phyloP scores from a whole-genome alignment of 352 stramenopile species.

The Pilasporangium apinafurcum region DNA sequence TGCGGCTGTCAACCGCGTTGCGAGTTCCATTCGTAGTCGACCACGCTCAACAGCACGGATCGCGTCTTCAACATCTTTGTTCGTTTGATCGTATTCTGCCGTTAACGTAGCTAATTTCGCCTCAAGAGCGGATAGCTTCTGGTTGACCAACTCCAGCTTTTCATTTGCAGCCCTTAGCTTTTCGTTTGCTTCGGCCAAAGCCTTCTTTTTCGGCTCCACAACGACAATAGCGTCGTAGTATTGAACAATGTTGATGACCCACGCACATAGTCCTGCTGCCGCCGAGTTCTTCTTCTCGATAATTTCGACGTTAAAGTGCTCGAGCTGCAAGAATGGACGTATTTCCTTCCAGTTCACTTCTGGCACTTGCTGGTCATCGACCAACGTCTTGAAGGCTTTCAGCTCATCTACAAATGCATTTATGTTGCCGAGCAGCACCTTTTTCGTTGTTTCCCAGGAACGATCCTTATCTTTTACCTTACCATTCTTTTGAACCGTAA shows the following conservation, averaged over 20 bases:
- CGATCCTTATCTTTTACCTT: slow-evolving; percentile 94
- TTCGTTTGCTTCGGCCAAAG: slow-evolving; percentile 67
- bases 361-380: slow-evolving; percentile 60
- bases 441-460: slow-evolving; percentile 91
- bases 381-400: slow-evolving; percentile 67
- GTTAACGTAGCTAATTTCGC: slow-evolving; percentile 76
- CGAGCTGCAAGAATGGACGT: slow-evolving; percentile 65
- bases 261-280: slow-evolving; percentile 65
- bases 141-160: slow-evolving; percentile 80
- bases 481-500: slow-evolving; percentile 87
- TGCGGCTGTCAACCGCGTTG: slow-evolving; percentile 86
- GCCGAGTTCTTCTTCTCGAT: slow-evolving; percentile 86
- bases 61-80: slow-evolving; percentile 87
- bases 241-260: slow-evolving; percentile 89
- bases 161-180: slow-evolving; percentile 84
- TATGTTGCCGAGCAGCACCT: slow-evolving; percentile 88
- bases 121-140: slow-evolving; percentile 87
- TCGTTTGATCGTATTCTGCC: slow-evolving; percentile 82
- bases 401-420: slow-evolving; percentile 92
- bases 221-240: slow-evolving; percentile 95
- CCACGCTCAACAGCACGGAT: slow-evolving; percentile 83
- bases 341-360: slow-evolving; percentile 83
- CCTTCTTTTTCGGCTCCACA: slow-evolving; percentile 90
- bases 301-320: slow-evolving; percentile 74
- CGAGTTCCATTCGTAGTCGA: slow-evolving; percentile 87